These are phyloP conservation scores for Endoconidiophora laricicola DNA, from an alignment of 2,329 filamentous ascomycete species.

Conservation along the genomic window DNA sequence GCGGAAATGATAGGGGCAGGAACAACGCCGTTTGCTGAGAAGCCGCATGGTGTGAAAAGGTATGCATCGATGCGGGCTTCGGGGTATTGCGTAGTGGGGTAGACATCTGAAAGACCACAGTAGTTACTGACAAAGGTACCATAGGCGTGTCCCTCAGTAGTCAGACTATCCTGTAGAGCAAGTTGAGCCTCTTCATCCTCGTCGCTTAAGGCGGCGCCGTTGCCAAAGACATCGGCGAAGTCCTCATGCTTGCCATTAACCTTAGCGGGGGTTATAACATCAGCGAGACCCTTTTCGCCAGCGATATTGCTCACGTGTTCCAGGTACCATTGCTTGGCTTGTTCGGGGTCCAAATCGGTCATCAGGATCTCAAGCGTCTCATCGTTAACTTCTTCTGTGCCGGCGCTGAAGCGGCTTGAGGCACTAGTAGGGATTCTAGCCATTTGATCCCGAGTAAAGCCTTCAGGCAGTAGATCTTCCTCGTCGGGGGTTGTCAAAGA, in stretches of 20 bases:
- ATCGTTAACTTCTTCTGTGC: slow-evolving; percentile 39
- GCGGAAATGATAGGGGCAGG: slow-evolving; percentile 49
- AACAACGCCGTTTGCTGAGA: slow-evolving; percentile 90
- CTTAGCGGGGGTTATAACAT: slow-evolving; percentile 18
- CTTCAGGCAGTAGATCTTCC: slow-evolving; percentile 9
- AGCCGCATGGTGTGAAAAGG: slow-evolving; percentile 89
- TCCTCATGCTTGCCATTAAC: slow-evolving; percentile 32
- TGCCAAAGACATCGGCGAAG: slow-evolving; percentile 65
- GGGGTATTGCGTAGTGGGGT: slow-evolving; percentile 71
- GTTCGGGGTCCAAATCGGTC: slow-evolving; percentile 52
- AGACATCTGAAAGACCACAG: slow-evolving; percentile 79
- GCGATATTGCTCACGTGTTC: slow-evolving; percentile 74
- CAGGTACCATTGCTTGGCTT: slow-evolving; percentile 55
- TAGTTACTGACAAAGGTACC: slow-evolving; percentile 82
- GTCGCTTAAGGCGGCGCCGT: slow-evolving; percentile 38
- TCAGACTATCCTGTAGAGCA: slow-evolving; percentile 49
- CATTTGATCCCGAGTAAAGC: slow-evolving; percentile 22
- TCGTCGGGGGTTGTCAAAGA: slow-evolving; percentile 59
- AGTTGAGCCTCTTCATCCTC: slow-evolving; percentile 33
- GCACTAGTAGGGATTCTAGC: slow-evolving; percentile 40
- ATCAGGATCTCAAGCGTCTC: slow-evolving; percentile 63
- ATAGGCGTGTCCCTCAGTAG: slow-evolving; percentile 84
- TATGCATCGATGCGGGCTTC: slow-evolving; percentile 92
- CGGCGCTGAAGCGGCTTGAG: slow-evolving; percentile 23
- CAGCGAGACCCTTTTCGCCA: slow-evolving; percentile 56